Evolutionary conservation across 2,329 filamentous ascomycete genomes (phyloP).

Genomic region (Diaporthe sp.): DNA sequence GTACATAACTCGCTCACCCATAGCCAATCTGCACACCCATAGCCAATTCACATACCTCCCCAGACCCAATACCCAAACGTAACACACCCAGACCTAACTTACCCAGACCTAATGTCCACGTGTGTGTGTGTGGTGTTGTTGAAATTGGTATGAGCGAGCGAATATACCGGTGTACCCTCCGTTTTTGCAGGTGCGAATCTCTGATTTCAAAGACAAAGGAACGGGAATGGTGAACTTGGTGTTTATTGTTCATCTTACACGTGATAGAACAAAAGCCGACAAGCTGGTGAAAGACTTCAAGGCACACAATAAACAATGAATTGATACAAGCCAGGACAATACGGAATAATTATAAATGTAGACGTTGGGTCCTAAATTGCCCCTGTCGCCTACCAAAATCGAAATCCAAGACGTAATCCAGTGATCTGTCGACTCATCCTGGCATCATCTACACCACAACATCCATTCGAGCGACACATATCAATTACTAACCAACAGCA

Average conservation of each 20-base stretch:
- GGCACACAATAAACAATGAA: neutral
- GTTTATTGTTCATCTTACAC: neutral
- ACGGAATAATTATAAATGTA: neutral
- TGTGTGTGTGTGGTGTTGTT: too few relatives aligned
- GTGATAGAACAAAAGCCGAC: neutral
- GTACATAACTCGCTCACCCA: too few relatives aligned
- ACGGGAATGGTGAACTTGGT: neutral
- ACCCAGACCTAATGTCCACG: too few relatives aligned
- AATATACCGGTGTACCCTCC: too few relatives aligned
- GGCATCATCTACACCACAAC: neutral
- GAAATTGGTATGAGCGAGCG: too few relatives aligned
- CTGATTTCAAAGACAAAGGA: too few relatives aligned
- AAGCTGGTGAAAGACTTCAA: neutral
- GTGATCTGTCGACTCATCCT: neutral
- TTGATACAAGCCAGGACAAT: neutral
- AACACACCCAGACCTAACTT: too few relatives aligned
- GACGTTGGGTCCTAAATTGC: neutral
- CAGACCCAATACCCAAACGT: too few relatives aligned
- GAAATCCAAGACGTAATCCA: neutral
- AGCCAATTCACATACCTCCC: too few relatives aligned
- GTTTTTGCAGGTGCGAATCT: too few relatives aligned
- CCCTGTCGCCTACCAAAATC: neutral
- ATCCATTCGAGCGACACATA: neutral
- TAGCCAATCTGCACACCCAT: too few relatives aligned
- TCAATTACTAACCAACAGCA: neutral